phyloP scores from a whole-genome alignment of 305 asterid genomes.

The Solanum aculeatissimum region DNA sequence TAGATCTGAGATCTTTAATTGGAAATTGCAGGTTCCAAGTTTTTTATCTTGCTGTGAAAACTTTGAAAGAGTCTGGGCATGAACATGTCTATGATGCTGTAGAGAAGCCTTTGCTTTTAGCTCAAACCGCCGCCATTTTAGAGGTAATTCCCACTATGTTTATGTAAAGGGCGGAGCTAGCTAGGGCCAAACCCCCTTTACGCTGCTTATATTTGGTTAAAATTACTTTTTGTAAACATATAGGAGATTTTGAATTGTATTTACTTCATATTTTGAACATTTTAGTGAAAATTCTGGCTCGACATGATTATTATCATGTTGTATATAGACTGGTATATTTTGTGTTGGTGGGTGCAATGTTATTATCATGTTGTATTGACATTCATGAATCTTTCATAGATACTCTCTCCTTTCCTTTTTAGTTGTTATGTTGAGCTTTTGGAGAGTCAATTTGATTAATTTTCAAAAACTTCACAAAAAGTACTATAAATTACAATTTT shows the following conservation, averaged over 20 bases:
- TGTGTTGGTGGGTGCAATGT: background rate
- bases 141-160: slow-evolving; percentile 24
- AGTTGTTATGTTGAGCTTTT: no score
- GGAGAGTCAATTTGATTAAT: no score
- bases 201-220: background rate
- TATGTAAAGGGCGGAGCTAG: background rate
- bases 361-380: background rate
- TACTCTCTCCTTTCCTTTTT: no score
- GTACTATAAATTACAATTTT: no score
- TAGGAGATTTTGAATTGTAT: background rate
- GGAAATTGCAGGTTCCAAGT: slow-evolving; percentile 39
- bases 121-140: slow-evolving; percentile 78
- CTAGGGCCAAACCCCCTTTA: background rate
- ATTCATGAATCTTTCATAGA: no score
- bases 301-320: background rate
- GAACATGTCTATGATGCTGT: slow-evolving; percentile 67
- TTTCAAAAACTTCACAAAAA: no score
- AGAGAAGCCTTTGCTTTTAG: slow-evolving; percentile 65
- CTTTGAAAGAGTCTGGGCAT: slow-evolving; percentile 49
- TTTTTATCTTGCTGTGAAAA: slow-evolving; percentile 45
- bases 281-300: background rate
- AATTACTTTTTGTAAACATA: background rate
- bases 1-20: background rate
- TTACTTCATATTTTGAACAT: background rate
- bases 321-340: background rate